Base-by-base conservation (phyloP, 371 early-diverging fungal species). In the Zopfochytrium polystomum region DNA sequence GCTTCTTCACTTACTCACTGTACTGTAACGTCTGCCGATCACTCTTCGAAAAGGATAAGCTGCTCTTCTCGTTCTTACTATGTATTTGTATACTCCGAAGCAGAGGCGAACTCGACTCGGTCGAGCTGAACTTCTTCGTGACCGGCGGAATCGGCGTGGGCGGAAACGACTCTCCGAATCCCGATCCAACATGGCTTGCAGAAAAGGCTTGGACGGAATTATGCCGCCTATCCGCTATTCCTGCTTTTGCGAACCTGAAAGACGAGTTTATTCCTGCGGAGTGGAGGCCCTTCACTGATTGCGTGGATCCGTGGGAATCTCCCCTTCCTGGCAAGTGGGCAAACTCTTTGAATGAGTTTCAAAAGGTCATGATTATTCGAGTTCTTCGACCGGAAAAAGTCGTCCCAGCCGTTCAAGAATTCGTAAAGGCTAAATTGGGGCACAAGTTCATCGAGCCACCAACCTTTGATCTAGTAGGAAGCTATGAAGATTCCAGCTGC, bases 371-470 rank as follows among this genome's bases (percentile, higher is more conserved):
- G 1, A 48, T 83, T 1, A 65, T 82, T 29, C 47, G 82, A 11
- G 73, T 74, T 0, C 44, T 83, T 35, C 42, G 82, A 29, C 74
- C 77, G 5, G 82, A 83, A 57, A 63, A 67, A 44, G 74, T 82
- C 22, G 69, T 83, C 18, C 77, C 80, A 0, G 66, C 68, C 15
- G 63, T 81, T 4, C 80, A 80, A 43, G 76, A 80, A 29, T 83
- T 82, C 66, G 80, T 83, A n/a, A 77, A 74, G 52, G 46, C 72
- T 31, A 78, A 81, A 62, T 55, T 83, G 29, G 80, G 80, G 0
- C 83, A 80, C 32, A 83, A 82, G 66, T 83, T 80, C 61, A 83
- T 80, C 32, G 83, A 83, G 61, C 83, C 83, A 23, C 83, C 83
- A 4, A 77, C 81, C 27, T 83, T 83, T 62, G 82, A 83, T 55